Percentiles rank a stretch among this genome's conserved stretches.
phyloP scores from a whole-genome alignment of 208 protist genomes.

The Angomonas ambiguus region DNA sequence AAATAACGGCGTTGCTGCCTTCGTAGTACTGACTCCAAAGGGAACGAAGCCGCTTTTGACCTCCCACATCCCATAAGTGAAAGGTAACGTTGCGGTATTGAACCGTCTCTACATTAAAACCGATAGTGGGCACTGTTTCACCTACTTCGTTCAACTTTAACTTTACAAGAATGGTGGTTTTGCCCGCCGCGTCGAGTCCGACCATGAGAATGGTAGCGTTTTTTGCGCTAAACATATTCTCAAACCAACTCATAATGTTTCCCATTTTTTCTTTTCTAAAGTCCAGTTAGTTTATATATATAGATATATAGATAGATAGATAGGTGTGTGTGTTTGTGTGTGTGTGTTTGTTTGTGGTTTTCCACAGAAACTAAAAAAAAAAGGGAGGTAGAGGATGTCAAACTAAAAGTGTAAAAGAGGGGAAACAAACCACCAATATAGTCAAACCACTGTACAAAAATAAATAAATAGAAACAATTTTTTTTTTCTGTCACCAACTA shows the following conservation, averaged over 20 bases:
- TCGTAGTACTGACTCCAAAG: constrained; percentile 97
- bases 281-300: not conserved
- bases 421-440: not conserved
- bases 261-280: not conserved
- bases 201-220: constrained; percentile 97
- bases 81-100: constrained; percentile 97
- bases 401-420: not conserved
- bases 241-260: constrained; percentile 1
- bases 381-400: not conserved
- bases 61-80: constrained; percentile 96
- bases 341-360: not conserved
- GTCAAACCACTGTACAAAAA: not conserved
- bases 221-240: constrained; percentile 89
- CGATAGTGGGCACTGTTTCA: constrained; percentile 96
- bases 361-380: not conserved
- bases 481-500: too few relatives aligned
- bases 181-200: constrained; percentile 98
- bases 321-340: not conserved
- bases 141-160: constrained; percentile 96
- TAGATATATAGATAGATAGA: not conserved
- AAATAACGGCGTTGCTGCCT: constrained; percentile 96
- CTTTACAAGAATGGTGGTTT: constrained; percentile 98
- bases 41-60: constrained; percentile 95
- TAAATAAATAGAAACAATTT: not conserved
- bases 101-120: constrained; percentile 97